A percentile compares a stretch with the other conserved stretches of the same genome.
Evolutionary conservation across 2,329 filamentous ascomycete species (phyloP).

Genomic region (Fusarium keratoplasticum): DNA sequence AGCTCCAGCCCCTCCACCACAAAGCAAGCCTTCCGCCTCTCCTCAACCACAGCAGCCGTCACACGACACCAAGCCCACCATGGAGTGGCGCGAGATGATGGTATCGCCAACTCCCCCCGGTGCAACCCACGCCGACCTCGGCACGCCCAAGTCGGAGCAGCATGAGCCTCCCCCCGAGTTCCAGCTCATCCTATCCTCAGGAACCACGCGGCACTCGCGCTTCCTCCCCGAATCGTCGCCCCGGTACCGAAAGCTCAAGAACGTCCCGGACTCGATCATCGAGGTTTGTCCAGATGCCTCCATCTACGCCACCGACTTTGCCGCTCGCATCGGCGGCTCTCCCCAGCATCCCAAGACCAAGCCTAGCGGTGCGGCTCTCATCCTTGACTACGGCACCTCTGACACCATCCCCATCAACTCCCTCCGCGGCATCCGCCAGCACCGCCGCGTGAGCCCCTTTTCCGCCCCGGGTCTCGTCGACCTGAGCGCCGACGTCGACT

Average conservation of each 20-base stretch:
- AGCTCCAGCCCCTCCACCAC: conserved; percentile 57
- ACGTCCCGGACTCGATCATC: conserved; percentile 76
- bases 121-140: conserved; percentile 64
- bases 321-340: conserved; percentile 82
- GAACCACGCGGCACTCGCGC: conserved; percentile 82
- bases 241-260: conserved; percentile 81
- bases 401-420: conserved; percentile 87
- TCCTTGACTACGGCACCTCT: conserved; percentile 92
- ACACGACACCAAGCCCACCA: conserved; percentile 52
- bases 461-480: conserved; percentile 84
- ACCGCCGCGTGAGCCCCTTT: conserved; percentile 83
- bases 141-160: conserved; percentile 64
- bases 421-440: conserved; percentile 85
- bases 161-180: conserved; percentile 79
- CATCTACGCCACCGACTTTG: conserved; percentile 84
- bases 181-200: conserved; percentile 81
- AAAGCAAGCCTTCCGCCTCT: conserved; percentile 30
- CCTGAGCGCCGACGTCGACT: conserved; percentile 93
- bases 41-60: conserved; percentile 53
- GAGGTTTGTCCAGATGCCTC: conserved; percentile 92
- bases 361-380: conserved; percentile 88
- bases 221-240: conserved; percentile 86
- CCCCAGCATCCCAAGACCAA: conserved; percentile 63
- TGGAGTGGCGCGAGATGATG: conserved; percentile 86
- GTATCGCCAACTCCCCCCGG: conserved; percentile 74